Base-by-base conservation (phyloP, 2,329 filamentous ascomycete species). In the Neodidymelliopsis sp. region DNA sequence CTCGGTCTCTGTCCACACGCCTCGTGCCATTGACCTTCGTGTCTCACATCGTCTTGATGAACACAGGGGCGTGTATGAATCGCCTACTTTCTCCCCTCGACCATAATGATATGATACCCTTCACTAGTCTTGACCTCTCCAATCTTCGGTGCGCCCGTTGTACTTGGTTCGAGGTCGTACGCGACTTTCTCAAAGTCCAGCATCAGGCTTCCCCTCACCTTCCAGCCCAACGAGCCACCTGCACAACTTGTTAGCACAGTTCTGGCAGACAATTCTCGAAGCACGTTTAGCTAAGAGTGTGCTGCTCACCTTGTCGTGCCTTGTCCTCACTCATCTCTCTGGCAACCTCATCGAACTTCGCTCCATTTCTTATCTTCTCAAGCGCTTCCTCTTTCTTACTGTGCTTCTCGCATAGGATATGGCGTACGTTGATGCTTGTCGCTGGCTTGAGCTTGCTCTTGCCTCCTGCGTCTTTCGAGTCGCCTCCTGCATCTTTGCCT, bases 91-190 rank as follows among this genome's bases (percentile, higher is more conserved):
- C 84, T 75, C 38, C 84, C 84, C 64, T 87, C 84, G 3, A 91
- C 88, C 85, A 91, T 90, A 57, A 92, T 84, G 56, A 92, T 84
- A 70, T 92, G 89, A 76, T 91, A 91, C 1, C 89, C 89, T 73
- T 89, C 87, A 1, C 77, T 79, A 1, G 89, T 91, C 78, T 89
- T 91, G 16, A 80, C 85, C 75, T 91, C 86, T 1, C 78, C 88
- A 65, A 82, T 81, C 65, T 85, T 86, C 2, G 88, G 86, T 49
- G 75, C 85, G 10, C 70, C 77, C 10, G 84, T 86, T 7, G 84
- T 85, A 64, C 86, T 90, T 1, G 81, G 74, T 59, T 87, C 84
- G 25, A 92, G 77, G 19, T 80, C 82, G 69, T 86, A 91, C 7
- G 89, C 89, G 8, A 88, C 82, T 53, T 85, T 84, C 64, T 89